Evolutionary conservation across 768 basidiomycete species (phyloP).

Genomic region (Tylopilus felleus): DNA sequence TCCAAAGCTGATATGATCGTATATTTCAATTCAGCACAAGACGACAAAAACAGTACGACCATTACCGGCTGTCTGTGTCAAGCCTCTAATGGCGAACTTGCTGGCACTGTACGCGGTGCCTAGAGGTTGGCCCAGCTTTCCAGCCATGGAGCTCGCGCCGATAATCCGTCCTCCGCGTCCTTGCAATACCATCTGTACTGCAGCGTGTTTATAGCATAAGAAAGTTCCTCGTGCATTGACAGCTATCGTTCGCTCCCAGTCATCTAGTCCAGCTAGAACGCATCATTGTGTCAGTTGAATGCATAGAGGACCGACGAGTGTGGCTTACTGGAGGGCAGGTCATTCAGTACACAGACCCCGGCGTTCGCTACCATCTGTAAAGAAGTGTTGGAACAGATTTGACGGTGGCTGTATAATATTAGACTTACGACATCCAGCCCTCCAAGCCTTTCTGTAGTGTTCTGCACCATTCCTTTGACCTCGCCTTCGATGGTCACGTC

Average conservation of each 20-base stretch:
- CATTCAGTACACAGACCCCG: background rate
- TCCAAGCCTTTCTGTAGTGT: conserved; percentile 33
- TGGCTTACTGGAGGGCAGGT: conserved; percentile 6
- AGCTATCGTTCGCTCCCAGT: conserved; percentile 41
- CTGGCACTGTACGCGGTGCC: too few relatives aligned
- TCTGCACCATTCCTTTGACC: conserved; percentile 39
- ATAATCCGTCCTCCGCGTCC: too few relatives aligned
- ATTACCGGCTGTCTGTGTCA: too few relatives aligned
- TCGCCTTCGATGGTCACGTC: conserved; percentile 43
- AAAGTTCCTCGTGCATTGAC: conserved; percentile 58
- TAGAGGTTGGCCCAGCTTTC: too few relatives aligned
- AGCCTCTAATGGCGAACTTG: too few relatives aligned
- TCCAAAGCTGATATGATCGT: too few relatives aligned
- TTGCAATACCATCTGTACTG: conserved; percentile 51
- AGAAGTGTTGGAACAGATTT: background rate
- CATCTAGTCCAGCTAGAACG: conserved; percentile 31
- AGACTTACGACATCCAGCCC: conserved; percentile 45
- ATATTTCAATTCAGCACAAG: background rate
- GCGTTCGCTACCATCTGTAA: conserved; percentile 29
- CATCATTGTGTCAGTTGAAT: background rate
- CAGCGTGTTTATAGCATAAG: conserved; percentile 64
- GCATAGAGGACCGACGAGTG: background rate
- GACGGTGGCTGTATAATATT: background rate
- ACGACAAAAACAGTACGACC: too few relatives aligned
- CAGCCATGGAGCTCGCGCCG: too few relatives aligned